A percentile compares a stretch with the other conserved stretches of the same genome.
Evolutionary conservation across 305 asterid genomes (phyloP).

Genomic region (Stenogyne calaminthoides): DNA sequence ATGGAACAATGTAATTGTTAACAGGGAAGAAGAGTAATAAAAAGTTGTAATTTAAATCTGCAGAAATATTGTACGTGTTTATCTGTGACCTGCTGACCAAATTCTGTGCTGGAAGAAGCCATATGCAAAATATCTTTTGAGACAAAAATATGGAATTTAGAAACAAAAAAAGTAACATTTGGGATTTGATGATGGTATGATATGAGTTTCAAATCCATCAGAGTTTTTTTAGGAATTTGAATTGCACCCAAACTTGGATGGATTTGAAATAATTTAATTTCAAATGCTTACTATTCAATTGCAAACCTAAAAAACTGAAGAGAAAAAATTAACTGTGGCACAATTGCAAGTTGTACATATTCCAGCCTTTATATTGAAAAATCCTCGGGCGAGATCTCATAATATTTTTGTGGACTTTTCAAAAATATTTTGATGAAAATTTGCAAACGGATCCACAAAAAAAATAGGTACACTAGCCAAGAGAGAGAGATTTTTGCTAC

Average conservation of each 20-base stretch:
- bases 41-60: slow-evolving; percentile 26
- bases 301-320: background rate
- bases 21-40: slow-evolving; percentile 25
- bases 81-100: background rate
- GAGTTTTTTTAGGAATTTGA: background rate
- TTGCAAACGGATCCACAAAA: too few relatives aligned
- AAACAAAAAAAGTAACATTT: background rate
- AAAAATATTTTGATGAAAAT: background rate
- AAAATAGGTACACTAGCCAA: too few relatives aligned
- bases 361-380: background rate
- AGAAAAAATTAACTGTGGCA: background rate
- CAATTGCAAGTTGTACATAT: background rate
- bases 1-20: slow-evolving; percentile 17
- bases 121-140: background rate
- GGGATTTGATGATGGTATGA: background rate
- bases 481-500: background rate
- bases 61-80: slow-evolving; percentile 23
- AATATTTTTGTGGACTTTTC: background rate
- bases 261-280: too few relatives aligned
- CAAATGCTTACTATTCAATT: background rate
- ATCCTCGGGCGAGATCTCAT: background rate
- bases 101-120: slow-evolving; percentile 13
- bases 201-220: background rate
- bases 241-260: background rate
- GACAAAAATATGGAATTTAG: background rate